These are phyloP conservation scores for Conticribra guillardii DNA, from an alignment of 108 stramenopile species.

Conservation along the genomic window DNA sequence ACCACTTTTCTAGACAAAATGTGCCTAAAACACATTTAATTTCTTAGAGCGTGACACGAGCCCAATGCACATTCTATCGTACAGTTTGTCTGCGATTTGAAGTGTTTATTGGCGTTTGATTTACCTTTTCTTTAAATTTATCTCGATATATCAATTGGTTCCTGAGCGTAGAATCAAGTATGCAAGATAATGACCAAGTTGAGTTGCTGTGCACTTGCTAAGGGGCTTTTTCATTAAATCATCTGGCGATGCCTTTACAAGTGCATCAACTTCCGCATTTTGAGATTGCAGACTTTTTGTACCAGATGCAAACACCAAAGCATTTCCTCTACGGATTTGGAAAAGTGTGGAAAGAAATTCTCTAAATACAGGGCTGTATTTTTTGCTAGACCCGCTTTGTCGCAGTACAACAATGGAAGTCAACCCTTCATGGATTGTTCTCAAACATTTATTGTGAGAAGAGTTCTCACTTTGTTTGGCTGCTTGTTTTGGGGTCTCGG, in stretches of 20 bases:
- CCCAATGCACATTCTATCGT: too few species aligned
- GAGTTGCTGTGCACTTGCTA: slow-evolving; percentile 34
- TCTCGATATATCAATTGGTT: too few species aligned
- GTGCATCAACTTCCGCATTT: slow-evolving; percentile 15
- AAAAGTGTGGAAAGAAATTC: slow-evolving; percentile 19
- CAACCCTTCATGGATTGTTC: slow-evolving; percentile 14
- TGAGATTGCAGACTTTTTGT: slow-evolving; percentile 7
- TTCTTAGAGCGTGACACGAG: too few species aligned
- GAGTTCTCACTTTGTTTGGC: not conserved
- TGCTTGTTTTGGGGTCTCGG: not conserved
- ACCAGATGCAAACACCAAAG: slow-evolving; percentile 22
- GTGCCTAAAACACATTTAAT: too few species aligned
- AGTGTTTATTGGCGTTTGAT: too few species aligned
- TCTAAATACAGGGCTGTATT: slow-evolving; percentile 27
- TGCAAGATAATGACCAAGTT: slow-evolving; percentile 16
- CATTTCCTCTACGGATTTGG: slow-evolving; percentile 29
- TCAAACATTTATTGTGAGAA: slow-evolving; percentile 2
- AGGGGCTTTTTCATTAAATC: slow-evolving; percentile 14
- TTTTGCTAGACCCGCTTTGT: slow-evolving; percentile 23
- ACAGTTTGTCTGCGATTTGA: too few species aligned
- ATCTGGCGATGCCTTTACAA: slow-evolving; percentile 5
- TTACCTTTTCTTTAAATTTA: too few species aligned
- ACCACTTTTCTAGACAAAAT: too few species aligned
- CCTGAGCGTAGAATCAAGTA: slow-evolving; percentile 14
- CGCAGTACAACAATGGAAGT: slow-evolving; percentile 3